Base-by-base conservation (phyloP, 139 green algal genomes). In the Ostreobium quekettii region DNA sequence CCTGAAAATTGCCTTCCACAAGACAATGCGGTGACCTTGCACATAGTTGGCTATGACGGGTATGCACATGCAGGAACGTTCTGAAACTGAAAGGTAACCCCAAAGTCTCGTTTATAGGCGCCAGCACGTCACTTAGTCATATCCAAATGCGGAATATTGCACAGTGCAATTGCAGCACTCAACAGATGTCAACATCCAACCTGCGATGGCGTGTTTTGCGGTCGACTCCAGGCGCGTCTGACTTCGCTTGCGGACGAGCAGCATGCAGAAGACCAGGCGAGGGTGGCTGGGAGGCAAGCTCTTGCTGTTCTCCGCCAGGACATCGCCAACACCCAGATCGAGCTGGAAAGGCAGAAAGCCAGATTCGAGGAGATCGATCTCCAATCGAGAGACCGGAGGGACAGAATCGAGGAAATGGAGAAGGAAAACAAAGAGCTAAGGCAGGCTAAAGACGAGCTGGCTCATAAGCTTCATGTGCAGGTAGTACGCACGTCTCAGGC, bases 381-480 rank as follows among this genome's bases (percentile, higher is more conserved):
- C 15, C 15, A 53, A 53, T 53, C 42, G 42, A 26, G 15, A 11
- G 42, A 53, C 11, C 42, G 42, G 19, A 11, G 19, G 42, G 15
- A 26, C 42, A 53, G 19, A 19, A 53, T 53, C 42, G 19, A 53
- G 15, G 15, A 53, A 19, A 26, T 53, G 42, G 42, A 26, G 15
- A 53, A 19, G 42, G 42, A 53, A 19, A 53, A 53, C 42, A 19
- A 53, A 11, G 19, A 11, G 15, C 42, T 53, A 11, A 11, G 19
- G 15, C 15, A 26, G 11, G 42, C 42, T 19, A 53, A 53, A 53
- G 42, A 53, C 19, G 42, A 53, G 11, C 42, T 53, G 11, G 42
- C 42, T 53, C 42, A 53, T 11, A 53, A 53, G 42, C 42, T 53
- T 11, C 42, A 53, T 53, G 42, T 53, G 19, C 42, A 53, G 42